A percentile compares a stretch with the other conserved stretches of the same genome.
Evolutionary conservation across 2,329 filamentous ascomycete genomes (phyloP).

Genomic region (Penicillium sp.): DNA sequence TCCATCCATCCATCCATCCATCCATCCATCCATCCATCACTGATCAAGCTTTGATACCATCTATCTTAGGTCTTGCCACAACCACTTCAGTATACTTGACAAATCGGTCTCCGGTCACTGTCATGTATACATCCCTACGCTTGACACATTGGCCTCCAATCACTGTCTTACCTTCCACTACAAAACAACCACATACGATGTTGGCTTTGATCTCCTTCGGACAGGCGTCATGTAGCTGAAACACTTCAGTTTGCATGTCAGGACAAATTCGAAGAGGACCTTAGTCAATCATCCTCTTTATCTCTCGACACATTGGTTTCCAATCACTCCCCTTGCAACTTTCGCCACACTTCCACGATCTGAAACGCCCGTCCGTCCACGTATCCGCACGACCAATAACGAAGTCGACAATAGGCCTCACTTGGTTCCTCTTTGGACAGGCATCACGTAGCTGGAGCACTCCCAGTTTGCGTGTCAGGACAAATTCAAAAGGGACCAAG

Average conservation of each 20-base stretch:
- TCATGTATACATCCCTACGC: neutral
- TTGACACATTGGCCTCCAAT: constrained; percentile 5
- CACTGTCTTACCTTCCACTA: neutral
- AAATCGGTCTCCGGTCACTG: constrained; percentile 5
- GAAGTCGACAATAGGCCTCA: neutral
- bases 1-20: too few relatives aligned
- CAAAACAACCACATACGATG: too few relatives aligned
- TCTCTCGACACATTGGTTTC: neutral
- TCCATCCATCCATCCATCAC: neutral
- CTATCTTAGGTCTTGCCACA: neutral
- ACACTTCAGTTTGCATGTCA: neutral
- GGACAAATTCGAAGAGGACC: neutral
- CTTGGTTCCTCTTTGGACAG: neutral
- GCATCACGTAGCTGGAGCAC: neutral
- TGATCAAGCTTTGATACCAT: neutral
- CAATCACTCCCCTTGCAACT: neutral
- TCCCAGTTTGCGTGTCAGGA: neutral
- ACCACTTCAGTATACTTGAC: neutral
- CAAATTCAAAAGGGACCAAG: neutral
- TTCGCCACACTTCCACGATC: neutral
- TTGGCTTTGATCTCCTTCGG: neutral
- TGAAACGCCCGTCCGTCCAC: too few relatives aligned
- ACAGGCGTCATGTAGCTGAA: neutral
- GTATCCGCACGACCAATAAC: neutral
- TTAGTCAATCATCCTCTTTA: neutral